Evolutionary conservation across 768 basidiomycete genomes (phyloP).

Genomic region (Cystofilobasidium ferigula): DNA sequence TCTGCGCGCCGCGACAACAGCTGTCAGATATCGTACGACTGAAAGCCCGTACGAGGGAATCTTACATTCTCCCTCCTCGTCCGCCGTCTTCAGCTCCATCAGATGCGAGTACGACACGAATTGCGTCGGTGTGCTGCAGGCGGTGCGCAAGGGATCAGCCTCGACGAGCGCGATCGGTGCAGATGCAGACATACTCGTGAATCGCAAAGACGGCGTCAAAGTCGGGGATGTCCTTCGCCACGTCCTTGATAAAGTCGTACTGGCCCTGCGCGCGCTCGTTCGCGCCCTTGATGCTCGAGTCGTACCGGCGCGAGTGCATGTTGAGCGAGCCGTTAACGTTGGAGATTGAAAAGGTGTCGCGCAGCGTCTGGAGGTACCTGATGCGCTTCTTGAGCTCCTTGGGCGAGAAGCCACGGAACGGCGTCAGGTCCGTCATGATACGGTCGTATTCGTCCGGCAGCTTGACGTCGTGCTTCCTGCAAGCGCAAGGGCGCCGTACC

Average conservation of each 20-base stretch:
- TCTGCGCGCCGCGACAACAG: not conserved
- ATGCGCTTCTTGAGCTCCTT: conserved; percentile 27
- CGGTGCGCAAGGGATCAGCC: conserved; percentile 19
- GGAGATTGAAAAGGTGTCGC: conserved; percentile 14
- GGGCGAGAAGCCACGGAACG: conserved; percentile 34
- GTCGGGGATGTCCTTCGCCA: conserved; percentile 30
- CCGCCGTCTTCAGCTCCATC: conserved; percentile 30
- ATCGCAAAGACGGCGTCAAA: conserved; percentile 31
- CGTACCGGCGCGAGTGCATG: not conserved
- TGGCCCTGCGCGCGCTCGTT: conserved; percentile 31
- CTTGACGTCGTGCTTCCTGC: conserved; percentile 32
- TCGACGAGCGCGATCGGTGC: too few species aligned
- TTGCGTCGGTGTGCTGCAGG: conserved; percentile 29
- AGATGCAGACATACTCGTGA: conserved; percentile 27
- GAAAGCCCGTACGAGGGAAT: not conserved
- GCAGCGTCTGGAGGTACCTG: conserved; percentile 9
- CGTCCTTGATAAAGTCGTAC: conserved; percentile 27
- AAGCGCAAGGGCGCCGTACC: not conserved
- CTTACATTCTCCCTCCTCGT: conserved; percentile 34
- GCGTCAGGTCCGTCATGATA: conserved; percentile 31
- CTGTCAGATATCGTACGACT: not conserved
- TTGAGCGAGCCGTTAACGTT: conserved; percentile 10
- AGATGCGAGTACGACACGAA: conserved; percentile 30
- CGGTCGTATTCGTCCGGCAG: conserved; percentile 36
- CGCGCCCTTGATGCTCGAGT: conserved; percentile 29